Conservation (phyloP, 164 flowering plant genomes). For the Vitis riparia region DNA sequence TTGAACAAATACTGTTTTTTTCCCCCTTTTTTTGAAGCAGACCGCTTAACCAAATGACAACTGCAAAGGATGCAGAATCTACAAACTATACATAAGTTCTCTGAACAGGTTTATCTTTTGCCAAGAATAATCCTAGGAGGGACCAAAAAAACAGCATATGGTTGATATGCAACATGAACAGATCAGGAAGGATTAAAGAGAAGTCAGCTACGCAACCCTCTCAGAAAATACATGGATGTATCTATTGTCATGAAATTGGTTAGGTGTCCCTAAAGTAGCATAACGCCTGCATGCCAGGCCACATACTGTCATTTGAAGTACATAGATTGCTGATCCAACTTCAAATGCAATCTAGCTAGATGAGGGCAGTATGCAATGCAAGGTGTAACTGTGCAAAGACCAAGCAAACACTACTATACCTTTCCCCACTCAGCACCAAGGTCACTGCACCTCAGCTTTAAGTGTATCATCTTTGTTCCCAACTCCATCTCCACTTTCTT, state of each 20-base stretch:
- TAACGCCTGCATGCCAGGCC: not conserved
- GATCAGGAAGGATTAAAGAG: not conserved
- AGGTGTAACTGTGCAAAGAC: not conserved
- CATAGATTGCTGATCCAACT: not conserved
- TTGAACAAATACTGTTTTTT: too few relatives aligned
- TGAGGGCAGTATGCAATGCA: not conserved
- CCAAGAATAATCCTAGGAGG: not conserved
- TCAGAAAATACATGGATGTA: not conserved
- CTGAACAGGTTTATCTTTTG: not conserved
- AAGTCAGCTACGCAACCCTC: not conserved
- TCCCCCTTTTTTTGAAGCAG: too few relatives aligned
- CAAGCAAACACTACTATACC: slow-evolving; percentile 41
- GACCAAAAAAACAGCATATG: not conserved
- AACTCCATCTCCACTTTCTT: slow-evolving; percentile 90
- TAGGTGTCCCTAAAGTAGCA: not conserved
- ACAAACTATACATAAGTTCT: too few relatives aligned
- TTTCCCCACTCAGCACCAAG: slow-evolving; percentile 91
- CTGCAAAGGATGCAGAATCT: too few relatives aligned
- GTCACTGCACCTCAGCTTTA: slow-evolving; percentile 87
- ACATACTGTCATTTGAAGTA: not conserved
- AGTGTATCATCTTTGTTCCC: slow-evolving; percentile 84
- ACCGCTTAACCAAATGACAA: too few relatives aligned
- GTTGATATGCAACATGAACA: not conserved
- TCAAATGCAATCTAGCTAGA: not conserved
- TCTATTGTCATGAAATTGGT: not conserved